These are phyloP conservation scores for Amanita thiersii DNA, from an alignment of 768 basidiomycete species.

Conservation along the genomic window DNA sequence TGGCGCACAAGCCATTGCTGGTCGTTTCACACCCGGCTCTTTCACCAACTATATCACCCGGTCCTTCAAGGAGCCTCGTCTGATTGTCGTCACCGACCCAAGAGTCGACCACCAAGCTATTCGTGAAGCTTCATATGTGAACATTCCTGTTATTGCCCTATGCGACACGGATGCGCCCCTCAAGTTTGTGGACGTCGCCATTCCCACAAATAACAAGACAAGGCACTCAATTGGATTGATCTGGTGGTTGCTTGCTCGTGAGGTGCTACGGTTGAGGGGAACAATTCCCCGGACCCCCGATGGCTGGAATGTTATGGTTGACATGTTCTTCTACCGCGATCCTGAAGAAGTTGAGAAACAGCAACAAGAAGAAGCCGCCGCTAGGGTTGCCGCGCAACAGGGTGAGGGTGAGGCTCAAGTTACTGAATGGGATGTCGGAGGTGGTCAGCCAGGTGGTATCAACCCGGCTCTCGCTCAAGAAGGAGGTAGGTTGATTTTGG, in stretches of 20 bases:
- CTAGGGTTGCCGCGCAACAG: conserved; percentile 64
- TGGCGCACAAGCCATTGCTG: conserved; percentile 97
- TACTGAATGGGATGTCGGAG: conserved; percentile 73
- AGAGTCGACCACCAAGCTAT: conserved; percentile 99
- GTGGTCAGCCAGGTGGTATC: conserved; percentile 60
- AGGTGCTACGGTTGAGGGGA: conserved; percentile 93
- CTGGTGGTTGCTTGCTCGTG: conserved; percentile 96
- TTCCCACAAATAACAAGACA: conserved; percentile 99
- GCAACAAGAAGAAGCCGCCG: conserved; percentile 87
- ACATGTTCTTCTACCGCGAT: conserved; percentile 99
- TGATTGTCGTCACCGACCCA: conserved; percentile 98
- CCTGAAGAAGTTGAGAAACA: conserved; percentile 99
- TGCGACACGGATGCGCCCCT: conserved; percentile 98
- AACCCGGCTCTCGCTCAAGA: conserved; percentile 68
- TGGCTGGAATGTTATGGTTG: conserved; percentile 98
- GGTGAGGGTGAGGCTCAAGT: conserved; percentile 41
- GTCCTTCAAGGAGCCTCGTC: conserved; percentile 99
- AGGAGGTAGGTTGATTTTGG: conserved; percentile 32
- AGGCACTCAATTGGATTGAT: conserved; percentile 94
- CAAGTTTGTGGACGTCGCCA: conserved; percentile 96
- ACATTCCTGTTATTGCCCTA: conserved; percentile 99
- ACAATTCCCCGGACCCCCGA: conserved; percentile 86
- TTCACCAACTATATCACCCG: conserved; percentile 99
- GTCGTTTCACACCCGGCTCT: conserved; percentile 97
- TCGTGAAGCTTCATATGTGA: conserved; percentile 99